Evolutionary conservation across 768 basidiomycete genomes (phyloP).

Genomic region (Mrakia blollopis): DNA sequence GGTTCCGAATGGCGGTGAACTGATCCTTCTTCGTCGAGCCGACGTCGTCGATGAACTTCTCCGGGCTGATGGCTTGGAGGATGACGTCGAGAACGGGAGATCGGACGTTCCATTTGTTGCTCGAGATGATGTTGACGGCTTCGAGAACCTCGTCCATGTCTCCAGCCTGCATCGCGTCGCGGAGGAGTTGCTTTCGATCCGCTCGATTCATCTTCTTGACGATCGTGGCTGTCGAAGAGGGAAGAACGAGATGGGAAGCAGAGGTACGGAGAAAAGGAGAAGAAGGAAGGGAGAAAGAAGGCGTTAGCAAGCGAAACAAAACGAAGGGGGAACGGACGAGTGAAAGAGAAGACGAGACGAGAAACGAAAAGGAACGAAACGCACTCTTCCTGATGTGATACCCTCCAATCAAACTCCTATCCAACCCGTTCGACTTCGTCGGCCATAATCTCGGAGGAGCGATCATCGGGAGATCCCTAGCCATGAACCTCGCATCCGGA

Average conservation of each 20-base stretch:
- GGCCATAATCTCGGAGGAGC: constrained; percentile 86
- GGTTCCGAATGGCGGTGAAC: constrained; percentile 64
- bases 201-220: constrained; percentile 63
- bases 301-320: no score
- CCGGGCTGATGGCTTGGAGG: constrained; percentile 78
- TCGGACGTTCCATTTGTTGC: constrained; percentile 88
- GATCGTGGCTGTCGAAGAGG: not conserved
- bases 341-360: no score
- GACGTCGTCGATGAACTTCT: constrained; percentile 38
- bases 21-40: not conserved
- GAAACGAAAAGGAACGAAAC: constrained; percentile 38
- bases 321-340: no score
- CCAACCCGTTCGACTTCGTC: constrained; percentile 61
- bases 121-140: constrained; percentile 81
- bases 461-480: constrained; percentile 93
- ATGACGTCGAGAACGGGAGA: constrained; percentile 67
- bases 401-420: constrained; percentile 35
- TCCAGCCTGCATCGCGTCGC: constrained; percentile 64
- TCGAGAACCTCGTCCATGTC: constrained; percentile 79
- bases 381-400: constrained; percentile 73
- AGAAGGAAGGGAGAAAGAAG: no score
- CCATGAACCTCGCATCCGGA: constrained; percentile 54
- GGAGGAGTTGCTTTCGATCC: constrained; percentile 76
- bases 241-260: no score
- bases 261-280: no score